Percentiles rank a stretch among this genome's conserved stretches.
phyloP scores from a whole-genome alignment of 2,329 filamentous ascomycete species.

The Aspergillus ibericus region DNA sequence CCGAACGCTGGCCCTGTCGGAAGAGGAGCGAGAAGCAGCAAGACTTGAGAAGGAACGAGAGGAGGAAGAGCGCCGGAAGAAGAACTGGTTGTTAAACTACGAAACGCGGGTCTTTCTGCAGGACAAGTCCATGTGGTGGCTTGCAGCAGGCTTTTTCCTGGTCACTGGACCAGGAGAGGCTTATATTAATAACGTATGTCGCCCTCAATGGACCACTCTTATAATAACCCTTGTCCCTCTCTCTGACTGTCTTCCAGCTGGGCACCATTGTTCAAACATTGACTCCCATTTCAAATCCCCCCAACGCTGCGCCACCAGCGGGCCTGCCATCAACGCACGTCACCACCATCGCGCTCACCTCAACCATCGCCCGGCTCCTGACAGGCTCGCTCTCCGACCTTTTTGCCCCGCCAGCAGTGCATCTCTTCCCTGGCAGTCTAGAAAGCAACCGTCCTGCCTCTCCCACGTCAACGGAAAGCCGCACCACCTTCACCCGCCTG shows the following conservation, averaged over 20 bases:
- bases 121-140: conserved; percentile 94
- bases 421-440: conserved; percentile 55
- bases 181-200: conserved; percentile 80
- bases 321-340: conserved; percentile 78
- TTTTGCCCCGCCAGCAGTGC: conserved; percentile 68
- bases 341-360: conserved; percentile 85
- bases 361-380: conserved; percentile 84
- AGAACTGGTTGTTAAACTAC: conserved; percentile 86
- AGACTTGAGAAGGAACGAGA: conserved; percentile 45
- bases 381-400: conserved; percentile 87
- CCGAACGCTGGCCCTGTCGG: conserved; percentile 26
- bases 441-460: conserved; percentile 42
- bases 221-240: neutral
- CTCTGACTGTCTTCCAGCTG: conserved; percentile 46
- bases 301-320: conserved; percentile 52
- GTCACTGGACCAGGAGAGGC: conserved; percentile 94
- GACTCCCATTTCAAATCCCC: conserved; percentile 61
- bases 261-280: conserved; percentile 90
- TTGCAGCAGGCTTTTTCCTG: conserved; percentile 86
- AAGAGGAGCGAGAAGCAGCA: conserved; percentile 30
- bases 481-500: conserved; percentile 71
- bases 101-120: conserved; percentile 82
- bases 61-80: conserved; percentile 67
- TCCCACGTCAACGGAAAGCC: conserved; percentile 26
- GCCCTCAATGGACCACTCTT: neutral